Percentiles rank a stretch among this genome's conserved stretches.
Conservation (phyloP, 148 eudicot species). For the Tetragonia tetragonoides region DNA sequence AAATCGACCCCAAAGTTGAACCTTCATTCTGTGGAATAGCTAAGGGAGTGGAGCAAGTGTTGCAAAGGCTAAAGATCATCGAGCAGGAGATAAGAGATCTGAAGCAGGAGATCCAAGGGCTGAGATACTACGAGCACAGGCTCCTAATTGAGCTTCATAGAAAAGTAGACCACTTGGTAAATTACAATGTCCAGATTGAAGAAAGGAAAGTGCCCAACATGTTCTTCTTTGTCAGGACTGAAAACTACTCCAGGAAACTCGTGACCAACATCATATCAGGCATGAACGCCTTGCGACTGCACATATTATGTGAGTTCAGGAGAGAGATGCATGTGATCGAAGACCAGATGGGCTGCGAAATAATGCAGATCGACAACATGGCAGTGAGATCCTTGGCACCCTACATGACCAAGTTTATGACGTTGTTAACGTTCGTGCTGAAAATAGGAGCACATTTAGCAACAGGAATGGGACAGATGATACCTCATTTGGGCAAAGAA, state of each 20-base stretch:
- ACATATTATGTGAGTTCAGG: slow-evolving; percentile 82
- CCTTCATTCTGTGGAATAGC: slow-evolving; percentile 87
- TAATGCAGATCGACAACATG: slow-evolving; percentile 78
- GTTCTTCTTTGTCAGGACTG: slow-evolving; percentile 82
- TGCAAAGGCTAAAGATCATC: slow-evolving; percentile 82
- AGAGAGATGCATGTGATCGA: slow-evolving; percentile 92
- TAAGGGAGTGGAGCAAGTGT: slow-evolving; percentile 84
- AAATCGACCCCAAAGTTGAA: slow-evolving; percentile 39
- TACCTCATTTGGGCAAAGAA: slow-evolving; percentile 84
- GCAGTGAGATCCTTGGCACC: slow-evolving; percentile 78
- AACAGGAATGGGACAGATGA: slow-evolving; percentile 82
- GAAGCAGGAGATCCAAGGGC: slow-evolving; percentile 93
- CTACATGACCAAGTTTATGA: slow-evolving; percentile 85
- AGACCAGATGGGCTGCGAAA: slow-evolving; percentile 83
- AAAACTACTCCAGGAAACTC: slow-evolving; percentile 76
- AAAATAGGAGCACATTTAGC: slow-evolving; percentile 93
- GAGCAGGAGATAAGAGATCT: slow-evolving; percentile 86
- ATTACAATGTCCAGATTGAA: slow-evolving; percentile 76
- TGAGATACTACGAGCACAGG: slow-evolving; percentile 85
- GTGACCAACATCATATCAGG: slow-evolving; percentile 77
- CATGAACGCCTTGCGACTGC: slow-evolving; percentile 76
- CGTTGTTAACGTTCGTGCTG: slow-evolving; percentile 75
- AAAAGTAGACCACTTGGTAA: slow-evolving; percentile 76
- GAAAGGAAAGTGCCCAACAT: slow-evolving; percentile 92
- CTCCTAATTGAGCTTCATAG: slow-evolving; percentile 77